A percentile compares a stretch with the other conserved stretches of the same genome.
Conservation (phyloP, 2,329 filamentous ascomycete species). For the Akanthomyces dipterigenus region DNA sequence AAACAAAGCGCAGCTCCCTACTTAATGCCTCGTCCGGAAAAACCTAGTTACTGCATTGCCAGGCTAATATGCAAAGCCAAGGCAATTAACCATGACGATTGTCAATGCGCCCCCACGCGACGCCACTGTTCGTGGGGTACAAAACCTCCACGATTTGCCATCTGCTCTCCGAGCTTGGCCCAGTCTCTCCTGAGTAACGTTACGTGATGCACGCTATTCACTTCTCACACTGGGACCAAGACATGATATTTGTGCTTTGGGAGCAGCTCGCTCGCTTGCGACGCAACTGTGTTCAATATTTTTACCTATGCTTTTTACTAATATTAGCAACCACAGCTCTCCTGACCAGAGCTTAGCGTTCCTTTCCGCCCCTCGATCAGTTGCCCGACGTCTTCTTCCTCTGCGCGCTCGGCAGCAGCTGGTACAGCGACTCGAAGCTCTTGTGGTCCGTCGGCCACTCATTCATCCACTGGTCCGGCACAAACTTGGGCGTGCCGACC, state of each 20-base stretch:
- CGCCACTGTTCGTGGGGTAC: not conserved
- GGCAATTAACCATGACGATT: not conserved
- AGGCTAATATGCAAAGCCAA: not conserved
- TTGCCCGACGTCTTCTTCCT: not conserved
- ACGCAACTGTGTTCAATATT: not conserved
- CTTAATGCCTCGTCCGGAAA: not conserved
- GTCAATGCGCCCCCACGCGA: not conserved
- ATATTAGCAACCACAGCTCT: not conserved
- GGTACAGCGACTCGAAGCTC: constrained; percentile 26
- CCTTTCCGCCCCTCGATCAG: not conserved
- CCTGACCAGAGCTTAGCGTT: too few relatives aligned
- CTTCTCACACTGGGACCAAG: not conserved
- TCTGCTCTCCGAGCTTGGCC: not conserved
- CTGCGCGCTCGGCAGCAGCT: constrained; percentile 12
- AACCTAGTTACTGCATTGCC: not conserved
- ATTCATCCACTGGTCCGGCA: constrained; percentile 29
- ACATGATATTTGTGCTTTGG: not conserved
- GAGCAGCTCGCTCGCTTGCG: not conserved
- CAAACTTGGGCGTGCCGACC: constrained; percentile 26
- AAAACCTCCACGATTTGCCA: not conserved
- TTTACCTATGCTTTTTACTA: not conserved
- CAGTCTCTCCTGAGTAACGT: not conserved
- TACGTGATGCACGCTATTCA: not conserved
- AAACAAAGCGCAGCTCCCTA: not conserved
- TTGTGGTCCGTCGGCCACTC: constrained; percentile 37